Base-by-base conservation (phyloP, 202 grass and related monocot genomes). In the Sporobolus alterniflorus region DNA sequence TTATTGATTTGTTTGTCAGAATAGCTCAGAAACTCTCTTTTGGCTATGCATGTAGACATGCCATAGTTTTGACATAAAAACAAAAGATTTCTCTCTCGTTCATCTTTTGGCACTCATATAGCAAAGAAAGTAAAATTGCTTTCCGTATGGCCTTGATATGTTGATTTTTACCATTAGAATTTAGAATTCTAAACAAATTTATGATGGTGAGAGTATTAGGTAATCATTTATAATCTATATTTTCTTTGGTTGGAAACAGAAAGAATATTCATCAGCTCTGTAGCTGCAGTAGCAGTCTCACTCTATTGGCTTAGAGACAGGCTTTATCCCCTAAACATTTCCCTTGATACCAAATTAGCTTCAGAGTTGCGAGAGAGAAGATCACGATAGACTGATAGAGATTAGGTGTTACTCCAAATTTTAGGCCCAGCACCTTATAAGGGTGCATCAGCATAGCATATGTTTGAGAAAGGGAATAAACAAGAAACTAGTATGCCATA, bases 101-200 rank as follows among this genome's bases (percentile, higher is more conserved):
- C 50, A 33, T 77, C 28, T 62, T 50, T 78, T 78, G 32, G 6
- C 57, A 70, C 12, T 63, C 21, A 51, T 29, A 1, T n/a, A 47
- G 57, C 9, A 69, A 85, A 74, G 21, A 70, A 70, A 54, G 75
- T 17, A 21, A 40, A 75, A 54, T 68, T 71, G 36, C 36, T 64
- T 21, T 57, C 15, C 8, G 18, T 41, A 64, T 28, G 62, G 51
- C 69, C 79, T 84, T 71, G 14, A 59, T 49, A 65, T 13, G 42
- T 67, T 65, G 9, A 73, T 28, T 71, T 43, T 62, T 33, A 25
- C 24, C 11, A n/a, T 42, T 80, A 29, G 60, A 80, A 48, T 62
- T 81, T 67, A 29, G 60, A 80, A 48, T 62, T 81, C 60, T 83
- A 9, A 79, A 55, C 29, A 74, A 74, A 76, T 36, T 21, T 30